Base-by-base conservation (phyloP, 495 filamentous ascomycete genomes). In the Xylaria palmicola region DNA sequence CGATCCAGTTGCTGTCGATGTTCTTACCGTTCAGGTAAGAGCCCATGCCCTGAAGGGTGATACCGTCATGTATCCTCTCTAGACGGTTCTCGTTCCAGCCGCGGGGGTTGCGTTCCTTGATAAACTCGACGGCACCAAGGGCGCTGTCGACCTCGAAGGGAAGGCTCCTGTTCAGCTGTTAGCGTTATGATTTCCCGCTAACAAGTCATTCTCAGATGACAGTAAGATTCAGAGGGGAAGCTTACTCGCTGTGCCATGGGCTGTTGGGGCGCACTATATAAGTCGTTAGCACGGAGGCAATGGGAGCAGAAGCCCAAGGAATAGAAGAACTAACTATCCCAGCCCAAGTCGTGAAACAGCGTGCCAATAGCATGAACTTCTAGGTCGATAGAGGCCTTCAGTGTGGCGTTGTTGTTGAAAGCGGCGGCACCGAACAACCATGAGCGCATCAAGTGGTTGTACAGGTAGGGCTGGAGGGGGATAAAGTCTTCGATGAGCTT, bases 61-160 rank as follows among this genome's bases (percentile, higher is more conserved):
- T 70, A 5, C 56, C 49, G 32, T 70, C 68, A 51, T 63, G 63
- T 0, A 70, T 57, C 1, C 55, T 41, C 62, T 67, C 65, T 20
- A 67, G 44, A 24, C 65, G 39, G 3, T 20, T 10, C 0, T 50
- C 55, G 10, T 62, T 48, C 63, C 66, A 66, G 7, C 20, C 7
- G 10, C n/a, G 1, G 29, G 3, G 1, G 10, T 32, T 39, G 55
- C 49, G 55, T 7, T 36, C 17, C 43, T 85, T 75, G 15, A 95
- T 72, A 36, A 89, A 77, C 47, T 81, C 86, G 3, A 91, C 90
- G 66, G 93, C 91, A 9, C 93, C 93, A 1, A 96, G 89, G 2
- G 90, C 93, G 5, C 93, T 93, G 32, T 90, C 76, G 19, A 78
- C 74, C 58, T 78, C 76, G 58, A 77, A 78, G 17, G 68, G 65